A percentile compares a stretch with the other conserved stretches of the same genome.
Evolutionary conservation across 2,329 filamentous ascomycete species (phyloP).

Genomic region (Knoxdaviesia proteae): DNA sequence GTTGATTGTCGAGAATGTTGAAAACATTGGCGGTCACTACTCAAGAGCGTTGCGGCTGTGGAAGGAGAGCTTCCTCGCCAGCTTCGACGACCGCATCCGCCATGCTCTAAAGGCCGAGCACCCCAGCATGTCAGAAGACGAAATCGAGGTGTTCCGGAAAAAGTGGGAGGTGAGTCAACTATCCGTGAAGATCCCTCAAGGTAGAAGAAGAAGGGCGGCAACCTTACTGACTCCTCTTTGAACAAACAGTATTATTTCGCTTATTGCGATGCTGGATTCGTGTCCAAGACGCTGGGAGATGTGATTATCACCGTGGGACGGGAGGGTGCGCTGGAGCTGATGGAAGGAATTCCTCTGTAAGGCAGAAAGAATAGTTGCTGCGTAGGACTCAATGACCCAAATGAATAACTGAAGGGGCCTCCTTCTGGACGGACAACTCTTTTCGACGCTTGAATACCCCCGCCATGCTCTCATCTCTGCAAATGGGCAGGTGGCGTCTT

Average conservation of each 20-base stretch:
- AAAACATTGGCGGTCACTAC: constrained; percentile 59
- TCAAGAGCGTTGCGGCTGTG: constrained; percentile 47
- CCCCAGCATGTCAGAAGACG: constrained; percentile 34
- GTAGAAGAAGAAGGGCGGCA: too few species aligned
- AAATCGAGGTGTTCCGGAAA: constrained; percentile 43
- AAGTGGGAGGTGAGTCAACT: constrained; percentile 42
- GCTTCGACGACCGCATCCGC: constrained; percentile 38
- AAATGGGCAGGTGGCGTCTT: constrained; percentile 11
- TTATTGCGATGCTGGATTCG: constrained; percentile 55
- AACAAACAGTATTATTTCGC: constrained; percentile 44
- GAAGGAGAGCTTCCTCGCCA: constrained; percentile 42
- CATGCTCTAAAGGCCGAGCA: constrained; percentile 39
- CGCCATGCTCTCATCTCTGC: too few species aligned
- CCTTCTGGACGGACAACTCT: too few species aligned
- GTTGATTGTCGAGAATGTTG: constrained; percentile 43
- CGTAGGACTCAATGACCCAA: not conserved
- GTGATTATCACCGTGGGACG: constrained; percentile 50
- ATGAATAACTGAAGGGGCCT: too few species aligned
- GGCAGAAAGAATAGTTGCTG: constrained; percentile 6
- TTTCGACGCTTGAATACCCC: too few species aligned
- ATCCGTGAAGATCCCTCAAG: too few species aligned
- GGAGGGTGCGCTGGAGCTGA: constrained; percentile 43
- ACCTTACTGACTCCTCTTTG: too few species aligned
- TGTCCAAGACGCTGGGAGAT: constrained; percentile 51
- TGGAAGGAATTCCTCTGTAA: constrained; percentile 47